Conservation (phyloP, 2,329 filamentous ascomycete species). For the Claviceps sp. region DNA sequence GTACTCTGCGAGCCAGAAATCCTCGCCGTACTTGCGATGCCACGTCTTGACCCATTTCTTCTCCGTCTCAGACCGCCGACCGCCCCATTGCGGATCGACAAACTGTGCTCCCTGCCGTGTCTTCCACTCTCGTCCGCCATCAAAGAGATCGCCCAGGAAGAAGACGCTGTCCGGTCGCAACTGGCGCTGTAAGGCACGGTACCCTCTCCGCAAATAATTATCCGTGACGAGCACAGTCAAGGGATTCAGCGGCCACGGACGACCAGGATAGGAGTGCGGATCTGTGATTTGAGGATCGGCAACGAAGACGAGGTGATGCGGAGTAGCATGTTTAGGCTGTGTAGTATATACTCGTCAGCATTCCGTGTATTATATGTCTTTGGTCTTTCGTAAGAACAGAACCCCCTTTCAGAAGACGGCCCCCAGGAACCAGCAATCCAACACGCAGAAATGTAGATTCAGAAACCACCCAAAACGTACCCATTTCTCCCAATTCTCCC, state of each 20-base stretch:
- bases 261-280: constrained; percentile 84
- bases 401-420: neutral
- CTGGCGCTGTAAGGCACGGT: constrained; percentile 59
- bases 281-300: constrained; percentile 89
- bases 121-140: constrained; percentile 91
- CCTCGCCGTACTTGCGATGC: constrained; percentile 63
- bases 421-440: no score
- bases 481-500: constrained; percentile 89
- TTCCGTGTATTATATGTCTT: neutral
- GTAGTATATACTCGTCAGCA: neutral
- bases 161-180: constrained; percentile 78
- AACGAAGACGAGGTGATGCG: constrained; percentile 73
- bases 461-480: constrained; percentile 33
- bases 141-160: constrained; percentile 89
- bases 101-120: constrained; percentile 46
- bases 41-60: constrained; percentile 46
- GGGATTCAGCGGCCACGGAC: constrained; percentile 46
- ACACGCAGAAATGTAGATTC: no score
- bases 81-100: constrained; percentile 45
- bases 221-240: constrained; percentile 57
- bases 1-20: constrained; percentile 82
- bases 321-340: constrained; percentile 63
- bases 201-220: constrained; percentile 76
- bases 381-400: neutral
- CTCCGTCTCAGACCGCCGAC: constrained; percentile 37